Base-by-base conservation (phyloP, 345 rosid genomes). In the Arabis hirsuta region DNA sequence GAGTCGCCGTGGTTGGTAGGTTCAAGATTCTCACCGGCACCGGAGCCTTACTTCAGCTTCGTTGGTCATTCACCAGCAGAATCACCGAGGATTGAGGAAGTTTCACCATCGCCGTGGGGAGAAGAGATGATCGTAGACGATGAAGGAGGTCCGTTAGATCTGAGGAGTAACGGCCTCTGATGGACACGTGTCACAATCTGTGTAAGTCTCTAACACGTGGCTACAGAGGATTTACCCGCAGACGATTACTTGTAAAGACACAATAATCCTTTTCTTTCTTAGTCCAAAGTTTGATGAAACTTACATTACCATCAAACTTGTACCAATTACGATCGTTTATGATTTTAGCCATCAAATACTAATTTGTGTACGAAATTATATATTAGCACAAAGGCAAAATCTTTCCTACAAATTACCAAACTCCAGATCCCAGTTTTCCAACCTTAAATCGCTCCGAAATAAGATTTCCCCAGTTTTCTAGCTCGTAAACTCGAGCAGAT, bases 141-240 rank as follows among this genome's bases (percentile, higher is more conserved):
- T 0, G 71, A 69, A 62, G 78, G 78, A 59, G 78, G 50, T 13
- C 73, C 78, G 78, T 67, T 74, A 9, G 71, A 69, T 64, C 2
- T 12, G 62, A 47, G 19, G 55, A 64, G 32, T 70, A 50, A 50
- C 67, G 72, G 42, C 58, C 57, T 69, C 2, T 69, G 61, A 69
- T 16, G 5, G 39, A 46, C 67, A 31, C 55, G 76, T 76, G 76
- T 52, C 43, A 6, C 7, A 4, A 52, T 59, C 56, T 44, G 9
- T 36, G 47, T 11, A 1, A 4, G 16, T 31, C 55, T 5, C 20
- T 12, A 6, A 9, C 2, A 52, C 9, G 58, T 51, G 39, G 41
- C 41, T 36, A 8, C 0, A 6, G 9, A 14, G 7, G 27, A 3
- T 48, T 10, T 8, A 20, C 2, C 8, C 8, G 31, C 31, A 16